Percentiles rank a stretch among this genome's conserved stretches.
Conservation (phyloP, 1,284 basidiomycete species). For the Inonotus hispidus region DNA sequence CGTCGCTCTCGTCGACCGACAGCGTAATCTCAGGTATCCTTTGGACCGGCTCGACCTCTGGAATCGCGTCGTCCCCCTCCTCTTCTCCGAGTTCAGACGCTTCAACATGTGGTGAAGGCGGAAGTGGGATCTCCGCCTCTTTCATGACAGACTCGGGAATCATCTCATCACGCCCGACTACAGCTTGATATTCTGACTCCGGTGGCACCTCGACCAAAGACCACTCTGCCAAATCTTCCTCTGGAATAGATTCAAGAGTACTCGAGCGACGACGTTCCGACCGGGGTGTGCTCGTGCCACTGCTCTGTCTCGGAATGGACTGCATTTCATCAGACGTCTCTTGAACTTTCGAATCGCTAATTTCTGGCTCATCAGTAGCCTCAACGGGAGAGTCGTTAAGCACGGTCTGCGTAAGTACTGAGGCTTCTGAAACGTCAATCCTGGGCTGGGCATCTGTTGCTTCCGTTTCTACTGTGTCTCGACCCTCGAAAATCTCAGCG, state of each 20-base stretch:
- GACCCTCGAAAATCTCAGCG: neutral
- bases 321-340: neutral
- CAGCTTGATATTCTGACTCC: neutral
- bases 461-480: neutral
- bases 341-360: neutral
- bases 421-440: neutral
- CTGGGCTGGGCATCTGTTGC: neutral
- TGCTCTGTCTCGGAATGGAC: neutral
- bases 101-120: neutral
- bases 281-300: neutral
- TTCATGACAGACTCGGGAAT: neutral
- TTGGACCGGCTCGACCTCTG: neutral
- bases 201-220: conserved; percentile 3
- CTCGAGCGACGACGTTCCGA: conserved; percentile 1
- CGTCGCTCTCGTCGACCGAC: neutral
- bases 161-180: neutral
- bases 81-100: neutral
- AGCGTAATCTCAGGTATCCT: conserved; percentile 1
- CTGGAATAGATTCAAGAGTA: conserved; percentile 13
- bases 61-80: neutral
- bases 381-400: neutral
- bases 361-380: neutral
- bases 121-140: neutral
- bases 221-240: conserved; percentile 15
- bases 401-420: neutral